Evolutionary conservation across 2,329 filamentous ascomycete species (phyloP).

Genomic region (Stachybotrys elegans): DNA sequence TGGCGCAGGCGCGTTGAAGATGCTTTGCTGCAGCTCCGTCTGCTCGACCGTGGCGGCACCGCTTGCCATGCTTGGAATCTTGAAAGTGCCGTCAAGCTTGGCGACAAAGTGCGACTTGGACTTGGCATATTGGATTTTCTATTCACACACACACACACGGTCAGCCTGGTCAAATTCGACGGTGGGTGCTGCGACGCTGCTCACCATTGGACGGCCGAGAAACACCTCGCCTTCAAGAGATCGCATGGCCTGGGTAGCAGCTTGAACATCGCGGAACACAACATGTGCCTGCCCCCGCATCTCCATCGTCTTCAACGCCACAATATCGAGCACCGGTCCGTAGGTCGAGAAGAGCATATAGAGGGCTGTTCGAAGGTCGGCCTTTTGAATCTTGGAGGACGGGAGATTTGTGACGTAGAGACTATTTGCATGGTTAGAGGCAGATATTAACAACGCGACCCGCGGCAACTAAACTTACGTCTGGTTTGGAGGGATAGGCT

Average conservation of each 20-base stretch:
- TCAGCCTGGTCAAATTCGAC: not conserved
- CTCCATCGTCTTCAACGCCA: conserved; percentile 80
- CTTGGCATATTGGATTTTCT: conserved; percentile 92
- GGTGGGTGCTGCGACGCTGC: conserved; percentile 24
- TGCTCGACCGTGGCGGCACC: conserved; percentile 54
- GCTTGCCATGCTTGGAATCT: conserved; percentile 53
- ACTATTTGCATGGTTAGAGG: too few relatives aligned
- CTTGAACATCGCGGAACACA: conserved; percentile 81
- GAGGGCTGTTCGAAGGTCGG: conserved; percentile 77
- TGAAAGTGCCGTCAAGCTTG: conserved; percentile 88
- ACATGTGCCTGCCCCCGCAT: conserved; percentile 97
- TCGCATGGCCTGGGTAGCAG: conserved; percentile 91
- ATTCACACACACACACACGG: not conserved
- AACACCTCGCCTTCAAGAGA: conserved; percentile 81
- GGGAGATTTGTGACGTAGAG: conserved; percentile 85
- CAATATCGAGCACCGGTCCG: conserved; percentile 85
- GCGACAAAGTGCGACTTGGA: conserved; percentile 82
- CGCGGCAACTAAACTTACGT: too few relatives aligned
- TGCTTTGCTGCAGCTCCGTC: conserved; percentile 72
- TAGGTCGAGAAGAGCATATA: conserved; percentile 95
- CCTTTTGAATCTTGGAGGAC: conserved; percentile 84
- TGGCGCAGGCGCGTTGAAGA: conserved; percentile 65
- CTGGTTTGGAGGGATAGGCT: conserved; percentile 63
- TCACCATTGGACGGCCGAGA: conserved; percentile 77
- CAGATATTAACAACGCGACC: too few relatives aligned